Conservation (phyloP, 768 basidiomycete species). For the Collybia sordida region DNA sequence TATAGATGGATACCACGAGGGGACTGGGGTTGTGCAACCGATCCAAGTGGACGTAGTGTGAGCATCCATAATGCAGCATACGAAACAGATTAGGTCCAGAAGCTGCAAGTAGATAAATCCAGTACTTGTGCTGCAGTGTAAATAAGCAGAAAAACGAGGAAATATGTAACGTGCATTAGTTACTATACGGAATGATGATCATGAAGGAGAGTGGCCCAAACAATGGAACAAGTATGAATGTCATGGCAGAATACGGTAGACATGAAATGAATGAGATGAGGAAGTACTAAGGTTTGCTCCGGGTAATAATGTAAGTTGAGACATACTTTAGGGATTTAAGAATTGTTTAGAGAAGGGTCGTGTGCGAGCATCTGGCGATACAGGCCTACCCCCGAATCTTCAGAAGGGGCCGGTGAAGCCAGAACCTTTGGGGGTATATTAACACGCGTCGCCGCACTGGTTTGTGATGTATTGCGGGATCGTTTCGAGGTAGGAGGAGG, state of each 20-base stretch:
- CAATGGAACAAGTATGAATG: slow-evolving; percentile 16
- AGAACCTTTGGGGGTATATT: slow-evolving; percentile 42
- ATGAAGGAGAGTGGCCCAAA: slow-evolving; percentile 18
- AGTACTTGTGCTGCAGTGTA: slow-evolving; percentile 20
- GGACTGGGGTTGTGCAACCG: slow-evolving; percentile 95
- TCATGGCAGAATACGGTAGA: slow-evolving; percentile 11
- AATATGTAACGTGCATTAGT: slow-evolving; percentile 13
- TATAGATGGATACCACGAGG: slow-evolving; percentile 88
- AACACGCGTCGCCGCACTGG: slow-evolving; percentile 55
- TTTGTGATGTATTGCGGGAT: slow-evolving; percentile 70
- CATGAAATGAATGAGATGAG: slow-evolving; percentile 12
- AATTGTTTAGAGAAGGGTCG: slow-evolving; percentile 62
- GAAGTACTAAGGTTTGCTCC: slow-evolving; percentile 12
- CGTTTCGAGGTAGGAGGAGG: slow-evolving; percentile 49
- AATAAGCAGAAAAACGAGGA: slow-evolving; percentile 21
- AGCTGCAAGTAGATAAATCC: slow-evolving; percentile 21
- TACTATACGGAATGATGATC: slow-evolving; percentile 13
- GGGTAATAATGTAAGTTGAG: slow-evolving; percentile 18
- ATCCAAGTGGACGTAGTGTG: slow-evolving; percentile 94
- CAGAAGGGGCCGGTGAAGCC: slow-evolving; percentile 72
- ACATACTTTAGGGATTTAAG: slow-evolving; percentile 30
- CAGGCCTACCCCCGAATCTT: slow-evolving; percentile 82
- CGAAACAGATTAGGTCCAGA: slow-evolving; percentile 29
- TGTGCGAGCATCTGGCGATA: slow-evolving; percentile 81
- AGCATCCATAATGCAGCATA: slow-evolving; percentile 96